These are phyloP conservation scores for Candida frijolesensis DNA, from an alignment of 1,139 yeast species.

Conservation along the genomic window DNA sequence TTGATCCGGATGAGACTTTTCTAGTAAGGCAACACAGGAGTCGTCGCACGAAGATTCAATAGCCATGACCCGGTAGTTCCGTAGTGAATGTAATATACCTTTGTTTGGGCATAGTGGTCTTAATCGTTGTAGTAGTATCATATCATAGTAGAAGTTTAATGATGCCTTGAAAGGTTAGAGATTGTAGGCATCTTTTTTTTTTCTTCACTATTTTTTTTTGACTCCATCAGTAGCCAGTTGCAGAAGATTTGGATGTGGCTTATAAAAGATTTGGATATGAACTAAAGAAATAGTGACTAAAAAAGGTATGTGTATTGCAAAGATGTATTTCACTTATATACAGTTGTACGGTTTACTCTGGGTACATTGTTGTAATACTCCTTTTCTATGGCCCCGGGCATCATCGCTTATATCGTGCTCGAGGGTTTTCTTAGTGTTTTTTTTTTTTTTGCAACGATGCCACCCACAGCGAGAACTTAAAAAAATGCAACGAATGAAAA, in stretches of 20 bases:
- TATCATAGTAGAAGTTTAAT: slow-evolving; percentile 11
- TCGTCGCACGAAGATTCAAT: slow-evolving; percentile 96
- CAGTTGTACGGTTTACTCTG: neutral
- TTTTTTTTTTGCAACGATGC: neutral
- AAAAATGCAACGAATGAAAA: neutral
- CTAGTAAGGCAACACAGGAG: slow-evolving; percentile 80
- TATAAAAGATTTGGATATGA: too few relatives aligned
- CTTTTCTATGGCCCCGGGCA: neutral
- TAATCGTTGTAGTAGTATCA: slow-evolving; percentile 9
- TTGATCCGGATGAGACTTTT: slow-evolving; percentile 34
- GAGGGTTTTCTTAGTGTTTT: neutral
- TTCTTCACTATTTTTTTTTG: neutral
- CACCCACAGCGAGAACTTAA: neutral
- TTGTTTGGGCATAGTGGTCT: neutral
- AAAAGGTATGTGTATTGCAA: too few relatives aligned
- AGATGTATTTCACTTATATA: too few relatives aligned
- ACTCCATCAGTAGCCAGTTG: too few relatives aligned
- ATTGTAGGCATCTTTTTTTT: neutral
- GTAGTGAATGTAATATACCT: slow-evolving; percentile 5
- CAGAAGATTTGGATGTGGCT: too few relatives aligned
- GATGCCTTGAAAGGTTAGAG: neutral
- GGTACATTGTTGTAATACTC: neutral
- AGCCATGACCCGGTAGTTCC: slow-evolving; percentile 70
- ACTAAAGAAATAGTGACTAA: too few relatives aligned
- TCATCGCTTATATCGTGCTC: neutral